A percentile compares a stretch with the other conserved stretches of the same genome.
Evolutionary conservation across 441 rosid genomes (phyloP).

Genomic region (Corymbia citriodora): DNA sequence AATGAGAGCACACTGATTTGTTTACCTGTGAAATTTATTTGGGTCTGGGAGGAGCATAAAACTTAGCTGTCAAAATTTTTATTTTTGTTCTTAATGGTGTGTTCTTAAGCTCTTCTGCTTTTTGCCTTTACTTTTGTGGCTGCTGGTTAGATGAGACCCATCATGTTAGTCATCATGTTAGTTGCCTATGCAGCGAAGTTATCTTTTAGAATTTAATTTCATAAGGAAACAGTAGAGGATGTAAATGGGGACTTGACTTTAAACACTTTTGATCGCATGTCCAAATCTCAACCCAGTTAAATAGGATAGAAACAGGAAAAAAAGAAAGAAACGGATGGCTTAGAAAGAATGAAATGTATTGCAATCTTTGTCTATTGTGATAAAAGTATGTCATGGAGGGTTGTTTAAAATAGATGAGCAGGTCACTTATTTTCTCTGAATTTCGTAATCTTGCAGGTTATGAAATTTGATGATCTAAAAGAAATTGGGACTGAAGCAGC

Average conservation of each 20-base stretch:
- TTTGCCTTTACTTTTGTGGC: neutral
- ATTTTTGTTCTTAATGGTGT: neutral
- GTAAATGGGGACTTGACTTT: neutral
- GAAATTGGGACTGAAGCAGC: slow-evolving; percentile 86
- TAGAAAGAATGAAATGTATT: neutral
- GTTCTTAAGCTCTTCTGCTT: neutral
- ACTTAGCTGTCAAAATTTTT: neutral
- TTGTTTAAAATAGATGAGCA: neutral
- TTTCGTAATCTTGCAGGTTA: slow-evolving; percentile 45
- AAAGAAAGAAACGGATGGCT: neutral
- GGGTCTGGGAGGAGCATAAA: neutral
- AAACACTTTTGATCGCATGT: neutral
- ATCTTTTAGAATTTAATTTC: neutral
- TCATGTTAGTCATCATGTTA: neutral
- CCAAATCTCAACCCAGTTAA: neutral
- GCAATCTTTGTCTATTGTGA: neutral
- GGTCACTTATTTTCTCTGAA: neutral
- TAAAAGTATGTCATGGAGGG: neutral
- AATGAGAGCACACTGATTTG: neutral
- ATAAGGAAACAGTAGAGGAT: neutral
- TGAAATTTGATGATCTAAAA: slow-evolving; percentile 96
- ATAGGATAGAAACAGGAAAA: neutral
- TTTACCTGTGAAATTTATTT: neutral
- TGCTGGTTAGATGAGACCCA: neutral
- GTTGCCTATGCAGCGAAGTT: neutral